Evolutionary conservation across 2,329 filamentous ascomycete species (phyloP).

Genomic region (Stemphylium vesicarium): DNA sequence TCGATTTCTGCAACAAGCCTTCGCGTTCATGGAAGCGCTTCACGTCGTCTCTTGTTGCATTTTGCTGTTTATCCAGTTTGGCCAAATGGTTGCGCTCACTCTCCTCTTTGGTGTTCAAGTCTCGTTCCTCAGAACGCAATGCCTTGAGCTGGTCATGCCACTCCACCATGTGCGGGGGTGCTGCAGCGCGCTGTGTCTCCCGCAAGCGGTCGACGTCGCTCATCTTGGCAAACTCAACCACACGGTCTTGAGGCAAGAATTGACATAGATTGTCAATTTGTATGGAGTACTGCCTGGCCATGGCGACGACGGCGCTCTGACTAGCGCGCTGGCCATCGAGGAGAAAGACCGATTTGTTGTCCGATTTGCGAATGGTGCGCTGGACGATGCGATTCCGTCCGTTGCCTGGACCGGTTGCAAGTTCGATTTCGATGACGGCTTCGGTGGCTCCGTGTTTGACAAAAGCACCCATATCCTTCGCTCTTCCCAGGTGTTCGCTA

Average conservation of each 20-base stretch:
- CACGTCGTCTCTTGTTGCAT: conserved; percentile 78
- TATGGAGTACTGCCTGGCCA: conserved; percentile 78
- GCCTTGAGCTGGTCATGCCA: conserved; percentile 78
- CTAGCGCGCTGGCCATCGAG: conserved; percentile 70
- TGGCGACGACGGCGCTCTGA: conserved; percentile 68
- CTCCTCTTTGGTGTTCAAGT: conserved; percentile 63
- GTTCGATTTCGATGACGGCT: conserved; percentile 88
- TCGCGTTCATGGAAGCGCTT: conserved; percentile 80
- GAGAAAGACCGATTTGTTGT: conserved; percentile 80
- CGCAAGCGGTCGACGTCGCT: conserved; percentile 80
- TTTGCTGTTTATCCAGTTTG: conserved; percentile 75
- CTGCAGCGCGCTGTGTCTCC: conserved; percentile 88
- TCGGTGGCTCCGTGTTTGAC: conserved; percentile 85
- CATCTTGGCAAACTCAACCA: conserved; percentile 89
- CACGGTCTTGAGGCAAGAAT: conserved; percentile 93
- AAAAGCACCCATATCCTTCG: conserved; percentile 84
- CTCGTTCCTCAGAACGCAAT: conserved; percentile 72
- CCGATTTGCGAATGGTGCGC: conserved; percentile 79
- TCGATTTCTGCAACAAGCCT: conserved; percentile 66
- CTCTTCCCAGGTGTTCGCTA: conserved; percentile 77
- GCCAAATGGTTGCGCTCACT: conserved; percentile 68
- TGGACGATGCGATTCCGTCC: conserved; percentile 73
- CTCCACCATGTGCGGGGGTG: conserved; percentile 76
- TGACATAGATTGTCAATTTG: conserved; percentile 98
- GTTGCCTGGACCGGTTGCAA: conserved; percentile 67